Evolutionary conservation across 345 rosid genomes (phyloP).

Genomic region (Corymbia maculata): DNA sequence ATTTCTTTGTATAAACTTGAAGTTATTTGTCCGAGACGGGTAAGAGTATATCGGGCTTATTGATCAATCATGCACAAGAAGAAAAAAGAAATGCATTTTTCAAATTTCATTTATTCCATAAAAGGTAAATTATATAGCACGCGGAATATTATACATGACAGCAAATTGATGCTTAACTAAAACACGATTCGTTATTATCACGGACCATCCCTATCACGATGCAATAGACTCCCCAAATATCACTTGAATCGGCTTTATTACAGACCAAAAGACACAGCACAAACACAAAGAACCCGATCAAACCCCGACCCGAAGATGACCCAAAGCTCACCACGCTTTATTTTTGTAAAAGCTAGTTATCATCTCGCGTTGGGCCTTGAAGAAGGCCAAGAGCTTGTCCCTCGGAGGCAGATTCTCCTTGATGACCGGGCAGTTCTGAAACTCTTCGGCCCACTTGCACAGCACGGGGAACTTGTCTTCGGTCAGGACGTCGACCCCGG

Average conservation of each 20-base stretch:
- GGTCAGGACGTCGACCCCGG: constrained; percentile 22
- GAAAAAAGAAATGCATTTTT: not conserved
- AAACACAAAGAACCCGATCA: not conserved
- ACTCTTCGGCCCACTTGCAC: constrained; percentile 26
- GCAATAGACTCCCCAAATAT: not conserved
- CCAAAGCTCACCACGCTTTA: not conserved
- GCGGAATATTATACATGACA: not conserved
- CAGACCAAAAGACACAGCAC: not conserved
- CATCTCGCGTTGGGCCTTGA: not conserved
- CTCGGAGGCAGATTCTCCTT: constrained; percentile 36
- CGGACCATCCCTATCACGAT: not conserved
- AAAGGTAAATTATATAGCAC: not conserved
- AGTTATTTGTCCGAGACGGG: not conserved
- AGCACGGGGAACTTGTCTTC: constrained; percentile 26
- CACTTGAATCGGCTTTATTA: not conserved
- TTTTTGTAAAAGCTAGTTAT: not conserved
- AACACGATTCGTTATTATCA: not conserved
- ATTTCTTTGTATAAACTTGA: not conserved
- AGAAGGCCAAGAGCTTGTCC: constrained; percentile 10
- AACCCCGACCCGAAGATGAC: not conserved
- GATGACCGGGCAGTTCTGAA: constrained; percentile 1
- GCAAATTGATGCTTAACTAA: not conserved
- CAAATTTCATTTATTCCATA: not conserved
- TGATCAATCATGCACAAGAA: not conserved
- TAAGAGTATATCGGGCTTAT: not conserved